Evolutionary conservation across 768 basidiomycete genomes (phyloP), one percentile per base, ranked within the genome.

Genomic region (Tylopilus vinaceipallidus): DNA sequence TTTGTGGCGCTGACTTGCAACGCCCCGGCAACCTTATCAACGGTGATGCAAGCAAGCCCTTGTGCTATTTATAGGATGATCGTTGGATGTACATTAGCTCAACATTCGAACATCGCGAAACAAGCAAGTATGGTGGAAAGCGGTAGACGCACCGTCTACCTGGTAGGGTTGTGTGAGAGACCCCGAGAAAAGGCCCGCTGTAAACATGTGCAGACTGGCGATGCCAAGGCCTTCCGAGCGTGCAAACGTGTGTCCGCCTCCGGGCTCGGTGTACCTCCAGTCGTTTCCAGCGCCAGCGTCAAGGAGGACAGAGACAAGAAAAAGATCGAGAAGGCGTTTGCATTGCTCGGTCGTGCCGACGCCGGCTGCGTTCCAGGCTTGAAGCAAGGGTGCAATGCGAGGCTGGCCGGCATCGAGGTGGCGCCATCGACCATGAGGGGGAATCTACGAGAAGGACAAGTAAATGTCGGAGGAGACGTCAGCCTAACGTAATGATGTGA

Each of bases 161-260:
- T 78, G 75, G 62, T 78, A 78, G 22, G 84, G 84, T 58, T 92
- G 81, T 0, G 67, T 62, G 5, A 59, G 60, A 50, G 43, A 50
- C 23, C 83, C 77, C 13, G 89, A 92, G 71, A 98, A 98, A 40
- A 93, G 67, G 0, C 95, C 95, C 4, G 73, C 67, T 45, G 77
- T 67, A 54, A 97, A 98, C 92, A 98, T 97, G 63, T 89, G 83
- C 36, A 92, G 71, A 60, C 89, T 92, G 0, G 93, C 95, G 6
- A 98, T 85, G 1, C 86, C 95, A 6, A 99, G 71, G 0, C 95
- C 95, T 63, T 84, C 90, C 6, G 80, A 94, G 58, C 87, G 77
- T 44, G 72, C 63, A 66, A 83, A 92, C 0, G 66, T 72, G 48
- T 73, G 60, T 0, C 78, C 80, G 0, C 80, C 77, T 0, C 64